Evolutionary conservation across 2,329 filamentous ascomycete genomes (phyloP), one percentile per base, ranked within the genome.

Genomic region (Colletotrichum spinosum): DNA sequence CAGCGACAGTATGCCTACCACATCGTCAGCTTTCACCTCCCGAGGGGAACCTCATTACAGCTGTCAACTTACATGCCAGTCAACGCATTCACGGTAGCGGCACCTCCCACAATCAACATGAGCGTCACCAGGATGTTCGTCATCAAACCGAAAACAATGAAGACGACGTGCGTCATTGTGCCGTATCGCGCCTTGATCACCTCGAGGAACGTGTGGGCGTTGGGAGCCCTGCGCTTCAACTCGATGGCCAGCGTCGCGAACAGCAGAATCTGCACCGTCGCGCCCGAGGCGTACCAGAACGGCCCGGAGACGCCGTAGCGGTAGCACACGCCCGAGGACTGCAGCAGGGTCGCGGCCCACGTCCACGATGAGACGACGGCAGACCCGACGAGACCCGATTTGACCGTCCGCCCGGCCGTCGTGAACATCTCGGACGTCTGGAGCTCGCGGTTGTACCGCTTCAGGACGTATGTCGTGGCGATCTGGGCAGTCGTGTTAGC

Each of bases 381-480:
- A 8, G 90, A 90, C 10, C 91, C 90, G 2, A 94, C 91, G n/a
- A 95, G 82, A 55, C 92, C 92, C 13, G 91, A 92, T 74, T 94
- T 95, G 69, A 96, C 92, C 0, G 91, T 92, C 65, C 92, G 83
- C 13, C 92, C 91, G 57, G 92, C 92, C 0, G 92, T 94, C 65
- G 86, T 92, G 81, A 95, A 95, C 85, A 92, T 93, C 78, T 95
- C 92, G 1, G 90, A 92, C 0, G 94, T 97, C 76, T 97, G 93
- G 3, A 94, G 82, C 76, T 96, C 93, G 54, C 77, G 76, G 70
- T 79, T 80, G 71, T 79, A 87, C 74, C 88, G 81, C 73, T 89
- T 90, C 63, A 92, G 79, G 35, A 91, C 84, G 77, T 89, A 90
- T 2, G 90, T 92, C n/a, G 89, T 89, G 57, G 87, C 79, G 72